A percentile compares a stretch with the other conserved stretches of the same genome.
Evolutionary conservation across 306 rosid species (phyloP).

Genomic region (Vachellia pachyceras): DNA sequence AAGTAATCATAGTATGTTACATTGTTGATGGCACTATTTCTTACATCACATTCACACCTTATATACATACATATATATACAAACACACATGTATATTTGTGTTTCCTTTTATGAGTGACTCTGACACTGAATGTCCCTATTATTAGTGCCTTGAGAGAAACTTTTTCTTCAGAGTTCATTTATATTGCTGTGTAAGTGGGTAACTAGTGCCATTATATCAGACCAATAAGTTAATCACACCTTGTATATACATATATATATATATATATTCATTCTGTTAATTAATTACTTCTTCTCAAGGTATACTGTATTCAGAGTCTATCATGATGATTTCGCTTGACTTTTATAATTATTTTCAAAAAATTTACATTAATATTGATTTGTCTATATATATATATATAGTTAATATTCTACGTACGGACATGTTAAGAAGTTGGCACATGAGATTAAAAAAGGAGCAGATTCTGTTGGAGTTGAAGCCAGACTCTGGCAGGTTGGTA

Average conservation of each 20-base stretch:
- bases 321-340: conserved; percentile 21
- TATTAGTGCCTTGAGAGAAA: too few species aligned
- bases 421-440: conserved; percentile 88
- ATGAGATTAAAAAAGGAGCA: conserved; percentile 86
- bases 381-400: background rate
- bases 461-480: conserved; percentile 90
- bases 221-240: background rate
- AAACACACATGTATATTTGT: too few species aligned
- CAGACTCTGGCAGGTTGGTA: too few species aligned
- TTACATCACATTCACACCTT: too few species aligned
- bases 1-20: too few species aligned
- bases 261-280: background rate
- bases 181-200: conserved; percentile 11
- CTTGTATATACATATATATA: too few species aligned
- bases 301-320: conserved; percentile 8
- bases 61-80: too few species aligned
- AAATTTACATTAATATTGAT: background rate
- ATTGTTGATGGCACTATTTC: too few species aligned
- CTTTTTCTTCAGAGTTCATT: background rate
- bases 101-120: too few species aligned
- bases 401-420: conserved; percentile 94
- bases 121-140: too few species aligned
- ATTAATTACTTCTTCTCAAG: conserved; percentile 9
- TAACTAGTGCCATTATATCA: background rate
- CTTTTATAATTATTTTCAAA: background rate